These are phyloP conservation scores for Calonectria henricotiae DNA, from an alignment of 2,329 filamentous ascomycete genomes.

Conservation along the genomic window DNA sequence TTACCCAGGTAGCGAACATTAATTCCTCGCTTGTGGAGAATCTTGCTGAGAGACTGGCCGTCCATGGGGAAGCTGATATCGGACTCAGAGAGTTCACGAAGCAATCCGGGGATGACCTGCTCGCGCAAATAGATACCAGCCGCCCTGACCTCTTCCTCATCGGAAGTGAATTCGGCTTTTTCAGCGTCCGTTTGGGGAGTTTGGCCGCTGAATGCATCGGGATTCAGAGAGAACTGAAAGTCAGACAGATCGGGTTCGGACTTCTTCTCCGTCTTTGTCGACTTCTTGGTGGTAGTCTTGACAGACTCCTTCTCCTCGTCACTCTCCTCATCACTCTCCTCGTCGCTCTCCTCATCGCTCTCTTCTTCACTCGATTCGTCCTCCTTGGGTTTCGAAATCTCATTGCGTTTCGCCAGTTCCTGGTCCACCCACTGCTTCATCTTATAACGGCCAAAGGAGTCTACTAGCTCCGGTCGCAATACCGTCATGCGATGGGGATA, in stretches of 20 bases:
- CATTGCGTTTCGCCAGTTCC: constrained; percentile 77
- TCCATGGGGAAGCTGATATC: constrained; percentile 99
- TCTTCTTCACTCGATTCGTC: constrained; percentile 54
- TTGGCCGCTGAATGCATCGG: constrained; percentile 96
- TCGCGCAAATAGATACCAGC: constrained; percentile 85
- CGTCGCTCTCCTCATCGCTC: constrained; percentile 43
- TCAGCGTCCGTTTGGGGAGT: constrained; percentile 91
- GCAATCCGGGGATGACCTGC: constrained; percentile 85
- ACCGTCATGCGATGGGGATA: constrained; percentile 99
- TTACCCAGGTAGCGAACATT: constrained; percentile 97
- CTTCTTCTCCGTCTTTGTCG: constrained; percentile 50
- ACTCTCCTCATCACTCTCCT: constrained; percentile 50
- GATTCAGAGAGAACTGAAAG: constrained; percentile 92
- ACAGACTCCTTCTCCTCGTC: constrained; percentile 53
- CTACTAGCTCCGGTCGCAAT: constrained; percentile 89
- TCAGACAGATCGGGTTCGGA: constrained; percentile 86
- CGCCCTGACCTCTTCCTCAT: constrained; percentile 90
- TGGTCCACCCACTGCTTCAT: constrained; percentile 90
- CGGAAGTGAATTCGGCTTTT: constrained; percentile 84
- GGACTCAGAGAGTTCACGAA: constrained; percentile 90
- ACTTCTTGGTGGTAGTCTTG: constrained; percentile 45
- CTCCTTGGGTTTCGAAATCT: constrained; percentile 55
- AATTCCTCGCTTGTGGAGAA: constrained; percentile 97
- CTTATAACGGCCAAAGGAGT: constrained; percentile 86
- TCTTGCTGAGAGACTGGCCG: constrained; percentile 88